phyloP scores from a whole-genome alignment of 805 yeast species.

The Hanseniaspora guilliermondii region DNA sequence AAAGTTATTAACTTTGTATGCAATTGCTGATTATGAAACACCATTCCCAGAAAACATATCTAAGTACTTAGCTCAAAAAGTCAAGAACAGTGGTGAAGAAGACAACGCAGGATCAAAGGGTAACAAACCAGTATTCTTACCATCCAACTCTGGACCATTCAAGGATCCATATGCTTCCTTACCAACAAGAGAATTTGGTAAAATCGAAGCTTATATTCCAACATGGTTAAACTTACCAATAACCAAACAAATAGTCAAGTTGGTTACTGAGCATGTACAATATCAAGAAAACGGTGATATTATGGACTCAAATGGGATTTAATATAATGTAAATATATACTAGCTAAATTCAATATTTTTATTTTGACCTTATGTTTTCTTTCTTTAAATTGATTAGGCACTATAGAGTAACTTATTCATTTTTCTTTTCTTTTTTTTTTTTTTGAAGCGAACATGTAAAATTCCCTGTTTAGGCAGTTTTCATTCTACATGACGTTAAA shows the following conservation, averaged over 20 bases:
- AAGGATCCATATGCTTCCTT: constrained; percentile 73
- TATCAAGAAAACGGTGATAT: constrained; percentile 38
- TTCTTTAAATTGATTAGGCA: neutral
- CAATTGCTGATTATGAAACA: constrained; percentile 85
- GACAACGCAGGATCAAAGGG: constrained; percentile 32
- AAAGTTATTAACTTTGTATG: constrained; percentile 76
- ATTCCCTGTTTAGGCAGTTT: constrained; percentile 1
- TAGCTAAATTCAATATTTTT: neutral
- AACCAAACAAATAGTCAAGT: constrained; percentile 75
- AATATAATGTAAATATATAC: neutral
- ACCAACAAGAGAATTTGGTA: constrained; percentile 61
- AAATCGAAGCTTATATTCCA: constrained; percentile 85
- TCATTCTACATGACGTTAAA: neutral
- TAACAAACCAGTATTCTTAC: constrained; percentile 49
- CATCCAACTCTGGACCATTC: constrained; percentile 59
- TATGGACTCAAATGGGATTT: neutral
- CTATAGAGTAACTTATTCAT: neutral
- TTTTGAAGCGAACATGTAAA: constrained; percentile 9
- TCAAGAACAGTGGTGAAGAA: constrained; percentile 36
- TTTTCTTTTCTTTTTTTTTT: constrained; percentile 12
- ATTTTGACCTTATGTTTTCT: neutral
- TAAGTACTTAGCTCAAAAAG: constrained; percentile 68
- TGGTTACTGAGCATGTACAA: constrained; percentile 72
- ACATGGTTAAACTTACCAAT: constrained; percentile 85
- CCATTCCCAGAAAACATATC: constrained; percentile 77